These are phyloP conservation scores for Vitis amurensis DNA, from an alignment of 164 flowering plant species.

Conservation along the genomic window DNA sequence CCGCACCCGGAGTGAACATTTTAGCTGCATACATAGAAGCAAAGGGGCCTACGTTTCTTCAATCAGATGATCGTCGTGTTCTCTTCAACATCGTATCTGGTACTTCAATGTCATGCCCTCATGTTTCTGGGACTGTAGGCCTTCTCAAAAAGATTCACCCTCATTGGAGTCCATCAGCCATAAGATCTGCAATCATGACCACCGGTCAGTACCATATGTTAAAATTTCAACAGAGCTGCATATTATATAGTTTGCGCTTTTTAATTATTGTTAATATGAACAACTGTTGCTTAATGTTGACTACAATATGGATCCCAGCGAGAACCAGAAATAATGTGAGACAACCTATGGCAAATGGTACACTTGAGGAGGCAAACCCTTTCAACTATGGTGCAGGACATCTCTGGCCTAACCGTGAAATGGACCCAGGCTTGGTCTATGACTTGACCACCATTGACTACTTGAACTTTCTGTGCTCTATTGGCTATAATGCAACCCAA, in stretches of 20 bases:
- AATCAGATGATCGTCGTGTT: not conserved
- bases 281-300: too few relatives aligned
- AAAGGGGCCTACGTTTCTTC: not conserved
- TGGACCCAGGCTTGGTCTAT: too few relatives aligned
- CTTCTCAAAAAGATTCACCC: not conserved
- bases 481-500: too few relatives aligned
- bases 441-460: too few relatives aligned
- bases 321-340: not conserved
- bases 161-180: not conserved
- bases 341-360: not conserved
- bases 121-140: too few relatives aligned
- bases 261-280: too few relatives aligned
- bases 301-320: not conserved
- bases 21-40: not conserved
- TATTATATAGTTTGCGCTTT: too few relatives aligned
- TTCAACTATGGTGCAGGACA: slow-evolving; percentile 2
- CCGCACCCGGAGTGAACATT: not conserved
- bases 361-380: not conserved
- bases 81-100: not conserved
- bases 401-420: not conserved
- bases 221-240: too few relatives aligned
- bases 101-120: too few relatives aligned
- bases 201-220: not conserved
- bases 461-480: too few relatives aligned
- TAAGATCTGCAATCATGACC: not conserved